Percentiles rank a stretch among this genome's conserved stretches.
These are phyloP conservation scores for Pachyrhizus erosus DNA, from an alignment of 306 rosid genomes.

Conservation along the genomic window DNA sequence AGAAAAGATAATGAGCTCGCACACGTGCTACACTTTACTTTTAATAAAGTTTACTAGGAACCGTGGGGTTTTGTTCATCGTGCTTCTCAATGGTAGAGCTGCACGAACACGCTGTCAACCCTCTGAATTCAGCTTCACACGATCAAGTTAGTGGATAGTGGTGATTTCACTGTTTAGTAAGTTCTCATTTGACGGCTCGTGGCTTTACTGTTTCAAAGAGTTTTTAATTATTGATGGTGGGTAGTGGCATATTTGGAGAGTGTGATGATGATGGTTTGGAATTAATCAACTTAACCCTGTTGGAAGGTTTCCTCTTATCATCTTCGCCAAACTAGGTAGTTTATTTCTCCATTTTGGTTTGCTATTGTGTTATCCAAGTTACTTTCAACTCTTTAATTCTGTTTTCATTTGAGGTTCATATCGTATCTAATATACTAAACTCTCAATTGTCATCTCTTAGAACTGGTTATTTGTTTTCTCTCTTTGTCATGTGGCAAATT, in stretches of 20 bases:
- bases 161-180: neutral
- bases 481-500: neutral
- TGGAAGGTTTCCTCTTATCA: slow-evolving; percentile 37
- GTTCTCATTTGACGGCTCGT: slow-evolving; percentile 10
- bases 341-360: neutral
- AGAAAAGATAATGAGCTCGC: slow-evolving; percentile 33
- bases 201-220: neutral
- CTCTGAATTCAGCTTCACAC: neutral
- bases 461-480: neutral
- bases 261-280: slow-evolving; percentile 30
- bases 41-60: neutral
- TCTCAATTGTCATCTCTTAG: neutral
- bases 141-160: neutral
- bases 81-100: slow-evolving; percentile 24
- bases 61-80: slow-evolving; percentile 3
- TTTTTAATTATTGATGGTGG: slow-evolving; percentile 25
- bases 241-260: neutral
- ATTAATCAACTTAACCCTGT: neutral
- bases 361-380: neutral
- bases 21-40: neutral
- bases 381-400: neutral
- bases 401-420: slow-evolving; percentile 21
- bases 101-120: slow-evolving; percentile 18
- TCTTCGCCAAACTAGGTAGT: slow-evolving; percentile 40
- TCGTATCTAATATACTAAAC: neutral